A percentile compares a stretch with the other conserved stretches of the same genome.
phyloP scores from a whole-genome alignment of 495 filamentous ascomycete species.

The Aspergillus kassunensis region DNA sequence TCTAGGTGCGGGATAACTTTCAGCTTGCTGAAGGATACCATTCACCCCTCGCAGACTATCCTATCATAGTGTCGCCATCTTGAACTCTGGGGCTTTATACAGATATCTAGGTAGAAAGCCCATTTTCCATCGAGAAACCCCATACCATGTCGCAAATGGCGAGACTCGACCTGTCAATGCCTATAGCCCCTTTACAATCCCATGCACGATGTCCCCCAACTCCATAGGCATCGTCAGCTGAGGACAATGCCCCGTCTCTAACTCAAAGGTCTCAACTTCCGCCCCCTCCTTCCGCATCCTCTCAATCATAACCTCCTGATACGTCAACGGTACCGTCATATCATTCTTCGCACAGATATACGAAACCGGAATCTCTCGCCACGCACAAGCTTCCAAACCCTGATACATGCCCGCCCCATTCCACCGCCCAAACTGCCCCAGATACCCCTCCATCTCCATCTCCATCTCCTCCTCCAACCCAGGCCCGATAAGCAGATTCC shows the following conservation, averaged over 20 bases:
- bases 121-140: too few species aligned
- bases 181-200: too few species aligned
- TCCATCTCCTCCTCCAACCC: background rate
- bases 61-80: too few species aligned
- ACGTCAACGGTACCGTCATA: constrained; percentile 9
- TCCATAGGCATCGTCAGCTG: constrained; percentile 1
- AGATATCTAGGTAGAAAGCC: too few species aligned
- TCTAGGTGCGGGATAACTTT: too few species aligned
- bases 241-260: constrained; percentile 14
- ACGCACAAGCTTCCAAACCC: background rate
- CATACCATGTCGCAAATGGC: too few species aligned
- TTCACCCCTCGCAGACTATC: too few species aligned
- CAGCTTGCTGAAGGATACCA: too few species aligned
- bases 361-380: constrained; percentile 5
- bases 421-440: background rate
- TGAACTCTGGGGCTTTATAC: too few species aligned
- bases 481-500: background rate
- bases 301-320: constrained; percentile 6
- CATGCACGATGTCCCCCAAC: constrained; percentile 6
- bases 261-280: background rate
- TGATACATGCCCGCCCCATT: constrained; percentile 6
- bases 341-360: constrained; percentile 4
- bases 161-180: too few species aligned
- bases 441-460: constrained; percentile 1
- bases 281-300: background rate